Evolutionary conservation across 495 filamentous ascomycete species (phyloP).

Genomic region (Articulospora tetracladia): DNA sequence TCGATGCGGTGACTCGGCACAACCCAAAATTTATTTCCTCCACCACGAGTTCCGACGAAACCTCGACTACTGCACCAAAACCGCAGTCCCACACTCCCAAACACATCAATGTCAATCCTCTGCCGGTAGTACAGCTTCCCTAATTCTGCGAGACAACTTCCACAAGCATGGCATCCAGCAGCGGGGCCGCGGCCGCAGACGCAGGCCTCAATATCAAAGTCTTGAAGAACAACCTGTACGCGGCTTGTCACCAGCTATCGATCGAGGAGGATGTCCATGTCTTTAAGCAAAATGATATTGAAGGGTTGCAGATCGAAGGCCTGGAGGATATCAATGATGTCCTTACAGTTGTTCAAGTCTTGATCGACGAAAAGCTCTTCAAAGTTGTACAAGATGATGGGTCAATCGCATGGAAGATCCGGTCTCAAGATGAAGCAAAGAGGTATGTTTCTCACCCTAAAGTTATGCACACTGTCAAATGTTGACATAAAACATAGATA

Average conservation of each 20-base stretch:
- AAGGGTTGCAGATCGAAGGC: conserved; percentile 57
- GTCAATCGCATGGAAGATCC: conserved; percentile 60
- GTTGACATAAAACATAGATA: conserved; percentile 43
- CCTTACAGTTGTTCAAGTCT: conserved; percentile 53
- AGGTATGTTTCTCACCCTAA: conserved; percentile 45
- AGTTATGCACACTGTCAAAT: not conserved
- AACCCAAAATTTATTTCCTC: conserved; percentile 6
- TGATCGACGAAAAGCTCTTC: conserved; percentile 66
- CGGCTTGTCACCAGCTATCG: not conserved
- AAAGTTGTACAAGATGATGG: conserved; percentile 52
- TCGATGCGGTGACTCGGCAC: conserved; percentile 6
- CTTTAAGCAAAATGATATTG: conserved; percentile 65
- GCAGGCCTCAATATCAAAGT: conserved; percentile 11
- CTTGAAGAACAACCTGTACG: conserved; percentile 16
- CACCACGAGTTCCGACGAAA: not conserved
- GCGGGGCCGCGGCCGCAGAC: not conserved
- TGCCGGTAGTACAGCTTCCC: conserved; percentile 8
- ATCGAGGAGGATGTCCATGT: conserved; percentile 38
- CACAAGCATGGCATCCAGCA: conserved; percentile 18
- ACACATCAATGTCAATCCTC: conserved; percentile 18
- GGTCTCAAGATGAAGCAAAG: conserved; percentile 63
- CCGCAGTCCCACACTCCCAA: not conserved
- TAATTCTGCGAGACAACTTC: not conserved
- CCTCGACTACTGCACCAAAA: not conserved
- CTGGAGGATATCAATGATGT: conserved; percentile 54